Conservation (phyloP, 2,329 filamentous ascomycete species). For the Colletotrichum zoysiae region DNA sequence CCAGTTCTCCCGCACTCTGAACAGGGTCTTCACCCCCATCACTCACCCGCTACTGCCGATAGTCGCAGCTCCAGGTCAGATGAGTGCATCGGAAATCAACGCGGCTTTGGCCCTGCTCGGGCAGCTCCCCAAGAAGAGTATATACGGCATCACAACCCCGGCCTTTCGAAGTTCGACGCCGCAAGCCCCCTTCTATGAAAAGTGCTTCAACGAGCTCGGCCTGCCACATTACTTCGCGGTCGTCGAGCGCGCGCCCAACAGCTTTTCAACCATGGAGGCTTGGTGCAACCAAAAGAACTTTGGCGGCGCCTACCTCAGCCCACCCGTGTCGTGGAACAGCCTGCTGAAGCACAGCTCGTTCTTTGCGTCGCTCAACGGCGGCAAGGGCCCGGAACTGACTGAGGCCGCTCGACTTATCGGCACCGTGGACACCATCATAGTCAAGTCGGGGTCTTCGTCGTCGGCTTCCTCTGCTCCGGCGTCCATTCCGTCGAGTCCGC, state of each 20-base stretch:
- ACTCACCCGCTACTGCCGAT: conserved; percentile 87
- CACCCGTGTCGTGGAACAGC: conserved; percentile 72
- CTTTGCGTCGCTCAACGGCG: conserved; percentile 63
- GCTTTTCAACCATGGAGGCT: conserved; percentile 75
- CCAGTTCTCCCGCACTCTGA: conserved; percentile 85
- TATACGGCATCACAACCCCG: conserved; percentile 83
- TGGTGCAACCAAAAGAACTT: conserved; percentile 81
- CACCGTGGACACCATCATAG: conserved; percentile 84
- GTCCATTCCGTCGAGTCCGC: conserved; percentile 63
- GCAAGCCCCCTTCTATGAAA: conserved; percentile 88
- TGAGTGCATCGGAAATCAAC: conserved; percentile 89
- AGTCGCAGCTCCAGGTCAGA: conserved; percentile 86
- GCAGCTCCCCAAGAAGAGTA: conserved; percentile 81
- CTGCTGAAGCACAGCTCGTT: conserved; percentile 70
- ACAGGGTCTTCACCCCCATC: conserved; percentile 89
- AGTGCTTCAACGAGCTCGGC: conserved; percentile 85
- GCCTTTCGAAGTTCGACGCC: conserved; percentile 73
- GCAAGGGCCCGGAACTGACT: conserved; percentile 70
- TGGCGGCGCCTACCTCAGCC: conserved; percentile 85
- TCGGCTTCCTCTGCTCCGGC: conserved; percentile 59
- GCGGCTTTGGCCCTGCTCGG: conserved; percentile 82
- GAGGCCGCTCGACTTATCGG: conserved; percentile 84
- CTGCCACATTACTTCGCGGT: conserved; percentile 85
- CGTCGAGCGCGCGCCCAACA: conserved; percentile 77
- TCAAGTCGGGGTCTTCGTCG: conserved; percentile 62